Conservation (phyloP, 2,329 filamentous ascomycete species). For the Pestalotiopsis sp. region DNA sequence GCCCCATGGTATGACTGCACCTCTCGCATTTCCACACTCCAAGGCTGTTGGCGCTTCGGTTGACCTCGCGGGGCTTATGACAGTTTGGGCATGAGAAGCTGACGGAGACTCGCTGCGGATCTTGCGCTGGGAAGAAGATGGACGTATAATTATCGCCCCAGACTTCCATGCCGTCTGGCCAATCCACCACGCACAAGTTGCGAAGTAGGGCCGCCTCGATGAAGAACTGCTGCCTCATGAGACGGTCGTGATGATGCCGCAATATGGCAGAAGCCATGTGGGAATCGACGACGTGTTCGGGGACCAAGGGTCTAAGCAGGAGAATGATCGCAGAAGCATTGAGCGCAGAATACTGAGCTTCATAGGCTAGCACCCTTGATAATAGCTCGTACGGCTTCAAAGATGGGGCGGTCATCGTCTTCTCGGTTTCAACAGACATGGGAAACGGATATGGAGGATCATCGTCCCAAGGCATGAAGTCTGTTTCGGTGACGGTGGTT, state of each 20-base stretch:
- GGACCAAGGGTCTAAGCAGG: slow-evolving; percentile 59
- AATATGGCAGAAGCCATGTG: slow-evolving; percentile 59
- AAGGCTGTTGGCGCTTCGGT: slow-evolving; percentile 42
- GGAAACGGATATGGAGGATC: slow-evolving; percentile 60
- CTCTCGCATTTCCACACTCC: slow-evolving; percentile 62
- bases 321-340: slow-evolving; percentile 65
- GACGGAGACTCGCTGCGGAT: slow-evolving; percentile 48
- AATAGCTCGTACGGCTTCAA: slow-evolving; percentile 60
- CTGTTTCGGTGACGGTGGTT: slow-evolving; percentile 53
- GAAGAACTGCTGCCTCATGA: slow-evolving; percentile 62
- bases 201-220: slow-evolving; percentile 63
- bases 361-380: slow-evolving; percentile 56
- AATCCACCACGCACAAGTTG: slow-evolving; percentile 61
- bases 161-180: slow-evolving; percentile 51
- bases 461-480: slow-evolving; percentile 61
- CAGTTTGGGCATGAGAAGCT: slow-evolving; percentile 59
- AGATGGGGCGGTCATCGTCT: slow-evolving; percentile 33
- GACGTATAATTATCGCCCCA: slow-evolving; percentile 59
- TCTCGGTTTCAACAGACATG: slow-evolving; percentile 21
- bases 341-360: slow-evolving; percentile 57
- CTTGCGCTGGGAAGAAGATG: slow-evolving; percentile 57
- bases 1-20: slow-evolving; percentile 54
- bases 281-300: slow-evolving; percentile 55
- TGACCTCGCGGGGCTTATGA: slow-evolving; percentile 57
- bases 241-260: slow-evolving; percentile 60